Evolutionary conservation across 2,329 filamentous ascomycete species (phyloP), one percentile per base, ranked within the genome.

Genomic region (Fusarium sarcochroum): DNA sequence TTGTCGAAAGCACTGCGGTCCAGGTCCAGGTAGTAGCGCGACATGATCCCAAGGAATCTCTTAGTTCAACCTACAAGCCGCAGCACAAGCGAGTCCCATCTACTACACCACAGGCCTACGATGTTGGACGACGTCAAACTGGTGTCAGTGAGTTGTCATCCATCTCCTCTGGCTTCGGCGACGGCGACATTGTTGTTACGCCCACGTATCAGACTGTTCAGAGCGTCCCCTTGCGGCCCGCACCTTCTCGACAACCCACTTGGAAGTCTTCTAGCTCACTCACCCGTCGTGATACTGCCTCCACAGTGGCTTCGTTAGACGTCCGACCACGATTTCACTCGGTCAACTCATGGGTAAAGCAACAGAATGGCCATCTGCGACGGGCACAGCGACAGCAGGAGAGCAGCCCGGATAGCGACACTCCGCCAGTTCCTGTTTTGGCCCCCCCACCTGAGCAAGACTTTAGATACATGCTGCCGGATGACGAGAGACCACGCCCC

Each of bases 101-200:
- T 25, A 52, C 67, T n/a, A 60, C 59, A 34, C 67, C 67, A 18
- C 61, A 68, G 18, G 52, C 51, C 50, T 70, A 70, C 18, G 67
- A 70, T 34, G 20, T 55, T 13, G 45, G 40, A 30, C 65, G 70
- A 27, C 62, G 65, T 15, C 74, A 70, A 37, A 81, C 83, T 32
- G 80, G 83, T 9, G 74, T 78, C 6, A 88, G 85, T 61, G 83
- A 84, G 47, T 71, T 89, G 32, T 90, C 88, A 0, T 90, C 88
- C 0, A 79, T 90, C 6, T 90, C 88, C 0, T 90, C 89, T 0
- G 88, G 88, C 8, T 90, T 90, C 64, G 88, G 88, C 18, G 88
- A 90, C 70, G 86, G 84, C 23, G 86, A 89, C 44, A 87, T 89
- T 27, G 82, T 87, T 32, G 76, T 86, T 25, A 81, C 81, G 7